These are phyloP conservation scores for Sugiyamaella grinbergsii DNA, from an alignment of 1,139 yeast genomes.

Conservation along the genomic window DNA sequence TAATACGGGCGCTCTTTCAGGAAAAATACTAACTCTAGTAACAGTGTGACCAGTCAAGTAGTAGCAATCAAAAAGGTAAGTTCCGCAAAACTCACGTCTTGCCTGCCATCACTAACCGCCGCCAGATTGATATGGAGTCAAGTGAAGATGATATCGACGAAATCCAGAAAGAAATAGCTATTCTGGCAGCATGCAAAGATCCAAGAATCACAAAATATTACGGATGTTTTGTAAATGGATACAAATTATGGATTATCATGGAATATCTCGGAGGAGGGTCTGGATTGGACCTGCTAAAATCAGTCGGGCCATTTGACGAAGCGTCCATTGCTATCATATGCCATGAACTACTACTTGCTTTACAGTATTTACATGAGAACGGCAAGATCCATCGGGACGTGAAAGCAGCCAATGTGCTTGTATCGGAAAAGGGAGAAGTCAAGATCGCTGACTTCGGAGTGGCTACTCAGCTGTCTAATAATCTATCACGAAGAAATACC, in stretches of 20 bases:
- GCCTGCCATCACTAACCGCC: constrained; percentile 30
- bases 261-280: constrained; percentile 87
- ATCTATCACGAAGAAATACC: constrained; percentile 75
- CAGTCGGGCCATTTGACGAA: constrained; percentile 58
- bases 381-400: constrained; percentile 87
- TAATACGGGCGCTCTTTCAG: not conserved
- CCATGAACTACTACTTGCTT: constrained; percentile 62
- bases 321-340: constrained; percentile 58
- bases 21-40: not conserved
- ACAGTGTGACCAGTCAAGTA: constrained; percentile 24
- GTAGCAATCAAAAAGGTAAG: constrained; percentile 25
- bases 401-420: constrained; percentile 78
- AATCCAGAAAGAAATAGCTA: constrained; percentile 76
- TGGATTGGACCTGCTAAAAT: constrained; percentile 59
- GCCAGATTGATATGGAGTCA: constrained; percentile 69
- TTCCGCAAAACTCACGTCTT: constrained; percentile 15
- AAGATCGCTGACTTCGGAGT: constrained; percentile 97
- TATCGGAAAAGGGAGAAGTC: constrained; percentile 72
- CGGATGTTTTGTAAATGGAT: constrained; percentile 80
- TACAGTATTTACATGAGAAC: constrained; percentile 69
- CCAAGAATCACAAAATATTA: constrained; percentile 71
- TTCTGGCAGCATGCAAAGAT: constrained; percentile 71
- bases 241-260: constrained; percentile 77
- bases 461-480: constrained; percentile 81
- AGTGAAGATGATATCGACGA: constrained; percentile 77